Base-by-base conservation (phyloP, 1,284 basidiomycete species). In the Malassezia yamatoensis region DNA sequence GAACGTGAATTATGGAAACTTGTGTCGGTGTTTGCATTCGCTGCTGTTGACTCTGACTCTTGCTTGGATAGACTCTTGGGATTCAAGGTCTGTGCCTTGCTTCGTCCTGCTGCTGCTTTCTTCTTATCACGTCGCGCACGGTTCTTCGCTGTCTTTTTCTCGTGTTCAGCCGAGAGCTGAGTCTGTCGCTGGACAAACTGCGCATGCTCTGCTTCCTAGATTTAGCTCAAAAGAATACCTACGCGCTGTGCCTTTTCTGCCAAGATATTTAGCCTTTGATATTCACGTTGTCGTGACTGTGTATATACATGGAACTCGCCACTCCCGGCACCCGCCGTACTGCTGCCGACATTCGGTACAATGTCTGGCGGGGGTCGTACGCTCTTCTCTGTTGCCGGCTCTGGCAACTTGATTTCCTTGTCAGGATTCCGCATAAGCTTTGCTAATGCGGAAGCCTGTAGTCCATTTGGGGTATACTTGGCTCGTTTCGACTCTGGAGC, bases 191-290 rank as follows among this genome's bases (percentile, higher is more conserved):
- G 51, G 9, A 58, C 58, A 46, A 68, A 72, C 15, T 62, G 64
- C 38, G 60, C 58, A 39, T 64, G 57, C 41, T 65, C 62, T 24
- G 58, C 54, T 12, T 60, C 50, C 65, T 68, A 51, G 35, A 29
- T 29, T 29, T 29, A 29, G 7, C 32, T 40, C 11, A 49, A 49
- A 12, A 8, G 52, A 16, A n/a, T 9, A 76, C 80, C 60, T 64
- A 90, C 93, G 77, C 86, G 85, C 68, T 81, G 80, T 9, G 83
- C 76, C 62, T 83, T 79, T 60, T 94, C 89, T 62, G 94, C 88
- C 81, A 99, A 84, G 9, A 93, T 67, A 77, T 87, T 89, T 52
- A 98, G 75, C 47, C 94, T 79, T 76, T 99, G 94, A 68, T 93
- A 96, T 78, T 99, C 94, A 69, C 91, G 81, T 70, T 93, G 80